phyloP scores from a whole-genome alignment of 2,329 filamentous ascomycete genomes.

The Alternaria sp. region DNA sequence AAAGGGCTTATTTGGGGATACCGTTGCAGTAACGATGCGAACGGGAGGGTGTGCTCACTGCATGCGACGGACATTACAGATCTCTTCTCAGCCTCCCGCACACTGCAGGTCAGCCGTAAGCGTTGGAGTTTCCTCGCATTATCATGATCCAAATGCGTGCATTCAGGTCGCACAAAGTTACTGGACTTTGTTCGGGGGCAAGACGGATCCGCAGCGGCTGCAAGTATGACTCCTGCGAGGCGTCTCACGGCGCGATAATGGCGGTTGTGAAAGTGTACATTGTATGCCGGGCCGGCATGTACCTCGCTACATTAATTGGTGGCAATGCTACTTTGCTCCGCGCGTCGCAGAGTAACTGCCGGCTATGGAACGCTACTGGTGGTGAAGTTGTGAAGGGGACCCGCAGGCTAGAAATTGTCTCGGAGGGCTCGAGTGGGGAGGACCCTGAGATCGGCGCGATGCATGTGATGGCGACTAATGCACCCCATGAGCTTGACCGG shows the following conservation, averaged over 20 bases:
- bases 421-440: conserved; percentile 24
- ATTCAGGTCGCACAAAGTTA: conserved; percentile 5
- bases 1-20: background rate
- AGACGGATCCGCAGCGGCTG: conserved; percentile 11
- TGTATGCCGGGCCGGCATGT: conserved; percentile 6
- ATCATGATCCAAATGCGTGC: background rate
- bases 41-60: conserved; percentile 40
- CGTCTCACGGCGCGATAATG: background rate
- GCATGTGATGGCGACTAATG: conserved; percentile 41
- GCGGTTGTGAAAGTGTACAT: conserved; percentile 1
- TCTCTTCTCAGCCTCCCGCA: conserved; percentile 39
- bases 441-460: conserved; percentile 34
- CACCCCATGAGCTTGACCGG: conserved; percentile 40
- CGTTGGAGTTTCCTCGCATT: conserved; percentile 3
- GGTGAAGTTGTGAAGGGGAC: conserved; percentile 8
- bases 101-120: conserved; percentile 18
- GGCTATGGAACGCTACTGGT: conserved; percentile 3
- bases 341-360: conserved; percentile 1
- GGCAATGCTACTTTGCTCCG: conserved; percentile 3
- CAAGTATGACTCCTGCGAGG: background rate
- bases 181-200: conserved; percentile 2
- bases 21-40: conserved; percentile 7
- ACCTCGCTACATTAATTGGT: background rate
- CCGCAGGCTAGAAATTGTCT: conserved; percentile 35
- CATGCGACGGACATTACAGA: conserved; percentile 30